Percentiles rank a stretch among this genome's conserved stretches.
phyloP scores from a whole-genome alignment of 371 early-diverging fungal genomes.

The Rhizopus arrhizus region DNA sequence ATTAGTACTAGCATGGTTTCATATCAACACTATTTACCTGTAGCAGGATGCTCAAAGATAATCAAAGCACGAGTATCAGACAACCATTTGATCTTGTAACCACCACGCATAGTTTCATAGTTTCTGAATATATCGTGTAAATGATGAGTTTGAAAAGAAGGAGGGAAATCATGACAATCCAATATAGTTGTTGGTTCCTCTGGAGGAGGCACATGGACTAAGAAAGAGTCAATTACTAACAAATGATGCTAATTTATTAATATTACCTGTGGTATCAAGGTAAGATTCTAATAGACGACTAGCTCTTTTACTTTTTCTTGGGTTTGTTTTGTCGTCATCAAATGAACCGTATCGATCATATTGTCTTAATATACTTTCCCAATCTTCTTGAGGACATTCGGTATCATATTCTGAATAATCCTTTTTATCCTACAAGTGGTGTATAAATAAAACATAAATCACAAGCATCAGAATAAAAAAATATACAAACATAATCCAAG shows the following conservation, averaged over 20 bases:
- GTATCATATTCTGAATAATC: slow-evolving; percentile 15
- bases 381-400: slow-evolving; percentile 40
- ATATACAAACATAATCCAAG: slow-evolving; percentile 25
- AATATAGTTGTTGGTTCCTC: slow-evolving; percentile 54
- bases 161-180: slow-evolving; percentile 57
- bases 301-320: slow-evolving; percentile 36
- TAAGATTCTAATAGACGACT: slow-evolving; percentile 51
- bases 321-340: slow-evolving; percentile 24
- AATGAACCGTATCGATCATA: slow-evolving; percentile 48
- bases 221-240: not conserved
- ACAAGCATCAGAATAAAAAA: not conserved
- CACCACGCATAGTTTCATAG: slow-evolving; percentile 62
- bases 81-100: slow-evolving; percentile 77
- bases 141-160: slow-evolving; percentile 59
- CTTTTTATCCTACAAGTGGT: not conserved
- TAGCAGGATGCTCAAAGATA: slow-evolving; percentile 69
- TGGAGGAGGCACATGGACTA: slow-evolving; percentile 3
- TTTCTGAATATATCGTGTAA: slow-evolving; percentile 60
- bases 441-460: not conserved
- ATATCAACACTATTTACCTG: slow-evolving; percentile 44
- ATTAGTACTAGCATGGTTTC: not conserved
- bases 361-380: slow-evolving; percentile 49
- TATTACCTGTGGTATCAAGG: slow-evolving; percentile 42
- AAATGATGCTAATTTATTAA: not conserved
- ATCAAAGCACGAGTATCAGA: slow-evolving; percentile 73